Evolutionary conservation across 306 rosid genomes (phyloP).

Genomic region (Fragaria iinumae): DNA sequence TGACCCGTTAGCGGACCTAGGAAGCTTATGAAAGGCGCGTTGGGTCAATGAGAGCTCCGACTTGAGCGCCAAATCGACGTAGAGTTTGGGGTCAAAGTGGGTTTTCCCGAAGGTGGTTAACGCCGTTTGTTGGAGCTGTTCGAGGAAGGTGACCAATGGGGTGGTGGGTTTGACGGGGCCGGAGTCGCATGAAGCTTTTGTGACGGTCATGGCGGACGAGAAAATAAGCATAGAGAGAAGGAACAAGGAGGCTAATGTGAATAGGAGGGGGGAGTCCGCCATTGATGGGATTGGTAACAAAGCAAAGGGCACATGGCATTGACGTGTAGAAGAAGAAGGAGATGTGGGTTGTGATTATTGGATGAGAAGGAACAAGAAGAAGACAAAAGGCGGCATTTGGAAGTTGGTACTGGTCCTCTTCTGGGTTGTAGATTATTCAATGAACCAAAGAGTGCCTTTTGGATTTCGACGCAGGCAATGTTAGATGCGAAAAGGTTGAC

Average conservation of each 20-base stretch:
- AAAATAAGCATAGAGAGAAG: not conserved
- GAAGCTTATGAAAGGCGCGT: slow-evolving; percentile 50
- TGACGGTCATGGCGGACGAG: slow-evolving; percentile 6
- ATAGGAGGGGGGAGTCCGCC: not conserved
- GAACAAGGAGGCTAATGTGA: not conserved
- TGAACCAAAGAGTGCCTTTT: not conserved
- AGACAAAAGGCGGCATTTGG: slow-evolving; percentile 15
- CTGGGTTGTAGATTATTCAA: not conserved
- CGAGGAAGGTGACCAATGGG: slow-evolving; percentile 57
- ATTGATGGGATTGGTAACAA: not conserved
- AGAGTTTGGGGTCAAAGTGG: slow-evolving; percentile 64
- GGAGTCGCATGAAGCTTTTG: slow-evolving; percentile 18
- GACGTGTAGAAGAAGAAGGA: not conserved
- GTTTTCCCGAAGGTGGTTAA: slow-evolving; percentile 36
- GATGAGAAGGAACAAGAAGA: not conserved
- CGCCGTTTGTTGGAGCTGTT: slow-evolving; percentile 56
- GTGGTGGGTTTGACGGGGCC: slow-evolving; percentile 38
- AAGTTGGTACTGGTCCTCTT: not conserved
- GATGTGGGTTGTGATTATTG: not conserved
- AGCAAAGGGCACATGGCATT: not conserved
- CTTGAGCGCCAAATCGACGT: slow-evolving; percentile 72
- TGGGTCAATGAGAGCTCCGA: slow-evolving; percentile 36
- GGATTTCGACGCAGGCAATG: not conserved
- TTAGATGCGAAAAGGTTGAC: not conserved
- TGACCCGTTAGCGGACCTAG: slow-evolving; percentile 31